Evolutionary conservation across 768 basidiomycete species (phyloP).

Genomic region (Xanthoconium purpureum): DNA sequence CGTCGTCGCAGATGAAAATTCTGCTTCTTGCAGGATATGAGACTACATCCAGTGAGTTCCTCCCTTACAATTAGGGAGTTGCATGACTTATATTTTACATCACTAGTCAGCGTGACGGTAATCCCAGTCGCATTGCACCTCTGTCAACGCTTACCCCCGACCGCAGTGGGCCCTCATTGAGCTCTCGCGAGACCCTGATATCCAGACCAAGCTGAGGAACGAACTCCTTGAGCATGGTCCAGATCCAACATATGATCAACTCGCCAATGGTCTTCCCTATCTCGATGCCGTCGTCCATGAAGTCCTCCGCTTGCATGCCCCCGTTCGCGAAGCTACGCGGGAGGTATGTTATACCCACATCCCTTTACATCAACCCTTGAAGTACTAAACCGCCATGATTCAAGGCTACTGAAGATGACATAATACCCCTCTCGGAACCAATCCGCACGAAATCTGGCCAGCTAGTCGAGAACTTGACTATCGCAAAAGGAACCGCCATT

Average conservation of each 20-base stretch:
- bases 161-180: slow-evolving; percentile 58
- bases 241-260: slow-evolving; percentile 56
- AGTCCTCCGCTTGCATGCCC: slow-evolving; percentile 42
- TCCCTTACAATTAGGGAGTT: background rate
- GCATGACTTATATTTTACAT: background rate
- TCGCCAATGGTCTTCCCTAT: slow-evolving; percentile 48
- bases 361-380: background rate
- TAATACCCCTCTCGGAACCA: slow-evolving; percentile 54
- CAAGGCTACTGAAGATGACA: slow-evolving; percentile 50
- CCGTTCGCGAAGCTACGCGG: slow-evolving; percentile 25
- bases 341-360: slow-evolving; percentile 5
- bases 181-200: slow-evolving; percentile 42
- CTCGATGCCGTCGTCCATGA: slow-evolving; percentile 53
- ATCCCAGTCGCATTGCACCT: background rate
- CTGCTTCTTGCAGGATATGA: slow-evolving; percentile 24
- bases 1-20: slow-evolving; percentile 15
- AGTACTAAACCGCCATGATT: background rate
- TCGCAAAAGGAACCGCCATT: slow-evolving; percentile 48
- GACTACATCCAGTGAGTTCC: slow-evolving; percentile 19
- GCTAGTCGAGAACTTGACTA: slow-evolving; percentile 35
- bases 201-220: slow-evolving; percentile 47
- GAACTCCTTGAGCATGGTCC: slow-evolving; percentile 43
- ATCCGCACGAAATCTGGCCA: slow-evolving; percentile 43
- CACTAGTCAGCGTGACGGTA: slow-evolving; percentile 21
- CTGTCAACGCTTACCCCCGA: background rate